Evolutionary conservation across 208 protist species (phyloP).

Genomic region (Trichomonas gallinae): DNA sequence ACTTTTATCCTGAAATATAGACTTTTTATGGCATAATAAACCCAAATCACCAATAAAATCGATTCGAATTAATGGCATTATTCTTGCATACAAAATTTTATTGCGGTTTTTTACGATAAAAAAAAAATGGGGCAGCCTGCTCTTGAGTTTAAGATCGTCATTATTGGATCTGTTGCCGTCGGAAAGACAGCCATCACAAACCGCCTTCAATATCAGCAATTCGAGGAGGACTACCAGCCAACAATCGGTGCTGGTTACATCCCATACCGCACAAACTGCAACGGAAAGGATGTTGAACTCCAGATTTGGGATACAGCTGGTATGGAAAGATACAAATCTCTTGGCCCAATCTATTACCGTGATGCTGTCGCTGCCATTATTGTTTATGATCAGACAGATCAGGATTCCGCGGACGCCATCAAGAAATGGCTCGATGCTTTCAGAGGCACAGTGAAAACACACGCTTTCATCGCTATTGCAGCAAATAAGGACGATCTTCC

Average conservation of each 20-base stretch:
- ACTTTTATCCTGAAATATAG: no score
- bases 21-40: no score
- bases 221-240: neutral
- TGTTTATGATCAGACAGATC: conserved; percentile 12
- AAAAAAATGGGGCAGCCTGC: neutral
- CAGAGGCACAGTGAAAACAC: neutral
- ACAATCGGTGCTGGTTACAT: conserved; percentile 20
- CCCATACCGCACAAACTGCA: neutral
- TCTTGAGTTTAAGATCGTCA: conserved; percentile 17
- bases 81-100: no score
- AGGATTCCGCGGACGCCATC: neutral
- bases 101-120: no score
- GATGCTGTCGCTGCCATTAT: conserved; percentile 17
- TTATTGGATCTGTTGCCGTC: conserved; percentile 2
- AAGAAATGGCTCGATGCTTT: neutral
- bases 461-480: neutral
- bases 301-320: conserved; percentile 23
- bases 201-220: neutral
- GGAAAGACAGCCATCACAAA: conserved; percentile 17
- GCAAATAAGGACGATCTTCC: neutral
- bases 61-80: no score
- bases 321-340: neutral
- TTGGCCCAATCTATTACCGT: conserved; percentile 19
- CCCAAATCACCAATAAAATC: no score
- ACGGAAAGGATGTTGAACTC: neutral